Conservation (phyloP, 495 filamentous ascomycete genomes). For the Opeltia flavorubescens region DNA sequence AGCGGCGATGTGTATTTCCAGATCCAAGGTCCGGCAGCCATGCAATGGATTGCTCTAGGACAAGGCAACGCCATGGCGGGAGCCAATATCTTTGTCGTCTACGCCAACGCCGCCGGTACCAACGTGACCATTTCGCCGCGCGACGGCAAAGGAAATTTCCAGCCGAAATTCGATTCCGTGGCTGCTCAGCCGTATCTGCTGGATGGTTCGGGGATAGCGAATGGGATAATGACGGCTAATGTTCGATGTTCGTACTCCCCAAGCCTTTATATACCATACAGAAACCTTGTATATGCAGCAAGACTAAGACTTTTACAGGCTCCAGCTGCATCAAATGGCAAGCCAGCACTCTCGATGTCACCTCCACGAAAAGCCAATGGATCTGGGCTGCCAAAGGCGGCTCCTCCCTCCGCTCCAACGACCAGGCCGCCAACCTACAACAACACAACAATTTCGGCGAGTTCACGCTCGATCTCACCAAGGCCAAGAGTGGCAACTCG, state of each 20-base stretch:
- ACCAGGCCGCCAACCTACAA: constrained; percentile 30
- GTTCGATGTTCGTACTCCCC: constrained; percentile 29
- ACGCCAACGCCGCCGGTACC: constrained; percentile 36
- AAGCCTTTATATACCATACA: too few relatives aligned
- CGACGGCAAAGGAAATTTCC: constrained; percentile 33
- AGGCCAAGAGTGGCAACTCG: constrained; percentile 37
- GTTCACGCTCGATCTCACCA: constrained; percentile 43
- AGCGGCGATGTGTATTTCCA: constrained; percentile 46
- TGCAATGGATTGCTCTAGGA: constrained; percentile 53
- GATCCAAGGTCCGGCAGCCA: constrained; percentile 41
- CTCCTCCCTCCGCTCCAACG: constrained; percentile 37
- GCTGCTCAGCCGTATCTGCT: constrained; percentile 38
- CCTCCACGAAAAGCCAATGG: constrained; percentile 35
- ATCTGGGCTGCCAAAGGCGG: constrained; percentile 54
- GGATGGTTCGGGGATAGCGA: constrained; percentile 42
- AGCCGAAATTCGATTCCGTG: constrained; percentile 40
- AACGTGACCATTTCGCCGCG: constrained; percentile 56
- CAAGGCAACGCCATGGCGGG: constrained; percentile 47
- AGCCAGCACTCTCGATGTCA: constrained; percentile 33
- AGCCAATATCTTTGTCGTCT: constrained; percentile 57
- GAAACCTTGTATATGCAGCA: constrained; percentile 27
- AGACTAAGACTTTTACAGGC: too few relatives aligned
- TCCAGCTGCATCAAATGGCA: constrained; percentile 43
- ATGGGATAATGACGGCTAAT: constrained; percentile 48
- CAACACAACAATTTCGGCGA: constrained; percentile 41